Percentiles rank a stretch among this genome's conserved stretches.
These are phyloP conservation scores for Thozetella sp. DNA, from an alignment of 495 filamentous ascomycete species.

Conservation along the genomic window DNA sequence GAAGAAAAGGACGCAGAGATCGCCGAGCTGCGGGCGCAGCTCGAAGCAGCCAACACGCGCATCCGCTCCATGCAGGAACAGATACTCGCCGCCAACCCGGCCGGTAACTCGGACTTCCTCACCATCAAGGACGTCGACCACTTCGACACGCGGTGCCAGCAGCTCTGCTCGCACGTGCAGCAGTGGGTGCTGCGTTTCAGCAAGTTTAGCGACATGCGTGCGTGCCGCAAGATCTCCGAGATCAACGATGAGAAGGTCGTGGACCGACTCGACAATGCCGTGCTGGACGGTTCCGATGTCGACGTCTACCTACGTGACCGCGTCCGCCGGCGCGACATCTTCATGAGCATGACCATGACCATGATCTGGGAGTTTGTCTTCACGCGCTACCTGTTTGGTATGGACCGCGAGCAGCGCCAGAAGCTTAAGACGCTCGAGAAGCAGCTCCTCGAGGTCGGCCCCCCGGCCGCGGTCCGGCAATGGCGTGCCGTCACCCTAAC, in stretches of 20 bases:
- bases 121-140: conserved; percentile 86
- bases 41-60: conserved; percentile 75
- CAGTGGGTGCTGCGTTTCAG: conserved; percentile 97
- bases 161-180: conserved; percentile 90
- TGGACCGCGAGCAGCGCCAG: conserved; percentile 96
- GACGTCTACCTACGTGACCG: conserved; percentile 84
- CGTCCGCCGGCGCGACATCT: conserved; percentile 83
- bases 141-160: conserved; percentile 91
- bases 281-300: conserved; percentile 91
- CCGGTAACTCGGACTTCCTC: conserved; percentile 74
- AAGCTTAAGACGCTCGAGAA: conserved; percentile 95
- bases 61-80: conserved; percentile 82
- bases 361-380: conserved; percentile 99
- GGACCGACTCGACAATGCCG: conserved; percentile 88
- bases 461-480: conserved; percentile 79
- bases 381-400: conserved; percentile 95
- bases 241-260: conserved; percentile 86
- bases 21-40: conserved; percentile 70
- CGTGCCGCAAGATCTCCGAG: conserved; percentile 78
- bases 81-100: conserved; percentile 68
- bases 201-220: conserved; percentile 87
- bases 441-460: conserved; percentile 83
- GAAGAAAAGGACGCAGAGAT: conserved; percentile 84
- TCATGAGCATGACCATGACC: conserved; percentile 96
- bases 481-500: conserved; percentile 96